Percentiles rank a stretch among this genome's conserved stretches.
These are phyloP conservation scores for Oenanthe javanica DNA, from an alignment of 140 eudicot genomes.

Conservation along the genomic window DNA sequence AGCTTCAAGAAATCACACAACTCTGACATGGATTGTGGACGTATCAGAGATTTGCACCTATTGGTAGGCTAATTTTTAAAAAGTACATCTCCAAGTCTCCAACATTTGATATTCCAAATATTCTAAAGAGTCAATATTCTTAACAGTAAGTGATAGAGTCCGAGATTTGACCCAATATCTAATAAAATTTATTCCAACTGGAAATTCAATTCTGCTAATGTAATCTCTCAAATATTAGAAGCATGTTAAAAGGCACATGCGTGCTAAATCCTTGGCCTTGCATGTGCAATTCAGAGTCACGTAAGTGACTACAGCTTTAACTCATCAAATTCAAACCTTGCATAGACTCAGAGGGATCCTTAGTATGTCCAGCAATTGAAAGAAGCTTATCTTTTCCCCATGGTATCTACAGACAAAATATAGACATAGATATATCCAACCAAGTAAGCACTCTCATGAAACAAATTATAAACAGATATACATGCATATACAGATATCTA, in stretches of 20 bases:
- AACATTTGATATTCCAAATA: not conserved
- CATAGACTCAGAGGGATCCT: constrained; percentile 81
- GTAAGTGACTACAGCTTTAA: not conserved
- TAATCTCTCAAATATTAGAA: not conserved
- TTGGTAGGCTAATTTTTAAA: not conserved
- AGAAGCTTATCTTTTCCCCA: constrained; percentile 96
- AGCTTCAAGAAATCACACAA: not conserved
- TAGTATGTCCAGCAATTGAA: constrained; percentile 90
- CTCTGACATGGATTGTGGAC: not conserved
- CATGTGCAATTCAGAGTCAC: not conserved
- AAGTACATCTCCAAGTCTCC: not conserved
- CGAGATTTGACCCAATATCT: not conserved
- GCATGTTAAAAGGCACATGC: not conserved
- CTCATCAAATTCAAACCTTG: constrained; percentile 43
- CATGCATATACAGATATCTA: constrained; percentile 5
- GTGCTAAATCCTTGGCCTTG: not conserved
- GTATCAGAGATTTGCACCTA: not conserved
- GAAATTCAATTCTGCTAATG: not conserved
- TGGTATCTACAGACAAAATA: constrained; percentile 53
- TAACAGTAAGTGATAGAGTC: not conserved
- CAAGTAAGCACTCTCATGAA: constrained; percentile 4
- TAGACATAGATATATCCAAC: constrained; percentile 9
- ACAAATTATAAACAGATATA: not conserved
- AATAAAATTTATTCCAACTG: not conserved
- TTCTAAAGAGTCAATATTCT: no score